phyloP scores from a whole-genome alignment of 2,329 filamentous ascomycete genomes.

The Tympanopsis confertula region DNA sequence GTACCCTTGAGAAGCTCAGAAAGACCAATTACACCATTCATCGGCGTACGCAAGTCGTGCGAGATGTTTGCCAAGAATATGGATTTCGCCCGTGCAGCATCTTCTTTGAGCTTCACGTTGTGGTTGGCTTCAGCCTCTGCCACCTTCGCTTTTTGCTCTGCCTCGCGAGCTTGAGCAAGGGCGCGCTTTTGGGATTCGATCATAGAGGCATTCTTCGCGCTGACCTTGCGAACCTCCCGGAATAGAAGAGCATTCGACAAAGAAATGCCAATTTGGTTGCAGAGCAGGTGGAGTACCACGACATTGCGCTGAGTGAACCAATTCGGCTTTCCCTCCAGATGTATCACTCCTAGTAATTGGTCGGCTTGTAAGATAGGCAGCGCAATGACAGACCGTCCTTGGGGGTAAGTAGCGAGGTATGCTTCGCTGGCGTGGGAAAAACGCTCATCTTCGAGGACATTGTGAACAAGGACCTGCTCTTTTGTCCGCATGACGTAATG shows the following conservation, averaged over 20 bases:
- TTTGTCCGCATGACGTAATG: conserved; percentile 50
- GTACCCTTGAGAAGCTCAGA: conserved; percentile 50
- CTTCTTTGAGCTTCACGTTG: conserved; percentile 55
- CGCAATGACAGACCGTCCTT: conserved; percentile 47
- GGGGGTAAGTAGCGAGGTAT: conserved; percentile 40
- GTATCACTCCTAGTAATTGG: conserved; percentile 45
- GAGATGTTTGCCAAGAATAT: conserved; percentile 42
- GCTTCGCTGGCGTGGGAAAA: conserved; percentile 48
- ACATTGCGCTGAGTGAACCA: conserved; percentile 50
- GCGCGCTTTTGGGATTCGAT: conserved; percentile 53
- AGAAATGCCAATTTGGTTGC: conserved; percentile 53
- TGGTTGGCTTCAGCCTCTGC: conserved; percentile 52
- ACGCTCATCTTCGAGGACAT: conserved; percentile 51
- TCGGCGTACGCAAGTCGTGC: conserved; percentile 34
- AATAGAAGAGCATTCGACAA: conserved; percentile 53
- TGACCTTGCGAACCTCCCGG: conserved; percentile 46
- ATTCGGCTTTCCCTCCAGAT: conserved; percentile 50
- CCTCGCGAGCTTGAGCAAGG: conserved; percentile 45
- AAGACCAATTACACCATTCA: conserved; percentile 43
- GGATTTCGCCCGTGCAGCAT: conserved; percentile 48
- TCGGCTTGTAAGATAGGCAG: conserved; percentile 51
- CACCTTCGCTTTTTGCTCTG: conserved; percentile 52
- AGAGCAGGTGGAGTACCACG: conserved; percentile 39
- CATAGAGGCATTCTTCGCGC: conserved; percentile 53
- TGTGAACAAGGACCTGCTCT: conserved; percentile 51